Evolutionary conservation across 306 rosid genomes (phyloP).

Genomic region (Astragalus membranaceus): DNA sequence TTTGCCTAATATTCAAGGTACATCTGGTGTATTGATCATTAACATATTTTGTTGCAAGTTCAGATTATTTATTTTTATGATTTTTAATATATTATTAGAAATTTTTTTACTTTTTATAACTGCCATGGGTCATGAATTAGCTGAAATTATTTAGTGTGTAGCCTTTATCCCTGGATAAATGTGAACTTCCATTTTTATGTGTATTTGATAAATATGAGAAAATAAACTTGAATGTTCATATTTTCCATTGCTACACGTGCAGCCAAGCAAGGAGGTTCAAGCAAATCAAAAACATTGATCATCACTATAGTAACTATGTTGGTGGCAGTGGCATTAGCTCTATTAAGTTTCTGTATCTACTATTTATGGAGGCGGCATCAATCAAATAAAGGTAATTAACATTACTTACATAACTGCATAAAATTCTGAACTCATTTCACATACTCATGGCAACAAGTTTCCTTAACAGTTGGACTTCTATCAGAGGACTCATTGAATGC

Average conservation of each 20-base stretch:
- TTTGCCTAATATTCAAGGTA: not conserved
- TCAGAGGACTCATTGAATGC: not conserved
- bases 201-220: no score
- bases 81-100: no score
- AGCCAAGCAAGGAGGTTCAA: slow-evolving; percentile 5
- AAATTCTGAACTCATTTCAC: not conserved
- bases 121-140: not conserved
- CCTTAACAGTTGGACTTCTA: not conserved
- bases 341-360: slow-evolving; percentile 13
- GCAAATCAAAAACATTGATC: slow-evolving; percentile 9
- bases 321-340: slow-evolving; percentile 7
- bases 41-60: no score
- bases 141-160: not conserved
- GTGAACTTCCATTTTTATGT: no score
- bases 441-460: not conserved
- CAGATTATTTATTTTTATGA: no score
- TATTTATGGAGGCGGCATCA: not conserved
- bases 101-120: no score
- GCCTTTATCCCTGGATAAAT: no score
- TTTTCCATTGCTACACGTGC: not conserved
- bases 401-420: not conserved
- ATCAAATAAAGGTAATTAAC: slow-evolving; percentile 16
- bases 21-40: not conserved
- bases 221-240: not conserved
- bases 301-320: slow-evolving; percentile 4